phyloP scores from a whole-genome alignment of 768 basidiomycete species.

The Atractiella rhizophila region DNA sequence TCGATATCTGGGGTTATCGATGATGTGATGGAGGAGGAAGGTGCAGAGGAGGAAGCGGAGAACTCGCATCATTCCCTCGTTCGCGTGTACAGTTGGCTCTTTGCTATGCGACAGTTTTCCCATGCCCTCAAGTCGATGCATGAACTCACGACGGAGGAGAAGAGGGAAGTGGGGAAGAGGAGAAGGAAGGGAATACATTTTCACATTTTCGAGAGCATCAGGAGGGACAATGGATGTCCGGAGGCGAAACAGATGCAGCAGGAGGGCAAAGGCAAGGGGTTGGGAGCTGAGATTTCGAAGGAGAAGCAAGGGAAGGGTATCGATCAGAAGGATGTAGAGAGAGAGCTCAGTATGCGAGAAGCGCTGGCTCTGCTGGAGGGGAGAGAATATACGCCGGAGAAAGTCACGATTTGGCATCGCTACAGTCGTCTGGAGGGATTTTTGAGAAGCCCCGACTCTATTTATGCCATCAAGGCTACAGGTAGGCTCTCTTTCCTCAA shows the following conservation, averaged over 20 bases:
- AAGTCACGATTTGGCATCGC: conserved; percentile 7
- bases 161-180: conserved; percentile 1
- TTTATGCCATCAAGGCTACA: conserved; percentile 17
- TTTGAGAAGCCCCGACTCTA: conserved; percentile 7
- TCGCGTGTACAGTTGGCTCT: too few species aligned
- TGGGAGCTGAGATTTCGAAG: too few species aligned
- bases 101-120: too few species aligned
- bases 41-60: too few species aligned
- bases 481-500: conserved; percentile 1
- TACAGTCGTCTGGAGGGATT: conserved; percentile 9
- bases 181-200: conserved; percentile 12
- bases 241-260: neutral
- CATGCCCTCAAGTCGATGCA: too few species aligned
- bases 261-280: neutral
- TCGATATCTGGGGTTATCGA: too few species aligned
- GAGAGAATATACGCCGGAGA: conserved; percentile 4
- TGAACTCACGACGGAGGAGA: too few species aligned
- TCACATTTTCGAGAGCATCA: conserved; percentile 18
- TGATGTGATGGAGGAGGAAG: too few species aligned
- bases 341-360: conserved; percentile 14
- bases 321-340: neutral
- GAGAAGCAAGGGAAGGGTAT: neutral
- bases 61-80: too few species aligned
- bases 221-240: neutral
- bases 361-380: conserved; percentile 18